Base-by-base conservation (phyloP, 768 basidiomycete species). In the Psilocybe subaeruginosa region DNA sequence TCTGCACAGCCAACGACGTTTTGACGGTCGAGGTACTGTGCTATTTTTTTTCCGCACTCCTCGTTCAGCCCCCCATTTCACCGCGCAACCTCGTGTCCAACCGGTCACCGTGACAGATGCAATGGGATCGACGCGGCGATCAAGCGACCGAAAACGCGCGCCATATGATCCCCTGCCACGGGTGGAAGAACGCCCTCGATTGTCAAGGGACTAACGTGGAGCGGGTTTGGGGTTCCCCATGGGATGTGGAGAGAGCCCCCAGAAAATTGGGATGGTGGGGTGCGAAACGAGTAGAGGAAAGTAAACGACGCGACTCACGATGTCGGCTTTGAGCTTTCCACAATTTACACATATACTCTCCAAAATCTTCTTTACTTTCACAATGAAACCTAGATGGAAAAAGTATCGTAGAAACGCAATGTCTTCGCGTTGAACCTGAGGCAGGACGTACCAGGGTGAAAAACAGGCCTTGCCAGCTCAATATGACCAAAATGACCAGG, bases 401-500 rank as follows among this genome's bases (percentile, higher is more conserved):
- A 43, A 47, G 39, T 11, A 55, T 23, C 29, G 56, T 41, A 9
- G 54, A 51, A 56, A 56, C 50, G 31, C 19, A 53, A 53, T 16
- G 16, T 17, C 27, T 41, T 8, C 19, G 60, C 30, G 56, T 43
- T 29, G 50, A 63, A 31, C 30, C 46, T 8, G 51, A 19, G 4
- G 46, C 41, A 27, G 8, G 27, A 83, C 89, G 64, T 76, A 93
- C 94, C 95, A 76, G 94, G 91, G 76, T 99, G 97, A 72, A 95
- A 99, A 35, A 97, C 94, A n/a, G 97, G 95, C 68, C 95, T 83
- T 47, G 94, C 94, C 70, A 99, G 80, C 78, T 99, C 97, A 70
- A 99, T 94, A 74, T 99, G 96, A 58, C 97, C 97, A 80, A 99
- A 99, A 76, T 99, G 97, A 54, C 97, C 97, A 29, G 97, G 96